Conservation (phyloP, 75 land plant species). For the Selaginella tamariscina region DNA sequence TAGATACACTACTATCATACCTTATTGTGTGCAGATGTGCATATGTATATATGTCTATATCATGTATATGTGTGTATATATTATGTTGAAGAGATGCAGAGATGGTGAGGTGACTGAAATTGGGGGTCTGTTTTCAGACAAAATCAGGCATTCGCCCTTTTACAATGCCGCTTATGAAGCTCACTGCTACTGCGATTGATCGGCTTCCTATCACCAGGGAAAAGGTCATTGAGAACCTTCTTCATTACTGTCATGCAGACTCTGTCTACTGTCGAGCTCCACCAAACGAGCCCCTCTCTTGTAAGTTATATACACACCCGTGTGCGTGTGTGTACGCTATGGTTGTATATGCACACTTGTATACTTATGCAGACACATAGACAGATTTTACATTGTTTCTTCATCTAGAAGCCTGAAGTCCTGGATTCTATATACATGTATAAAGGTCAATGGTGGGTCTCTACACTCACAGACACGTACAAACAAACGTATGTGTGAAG, state of each 20-base stretch:
- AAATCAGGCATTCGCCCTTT: slow-evolving; percentile 87
- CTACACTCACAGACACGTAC: too few species aligned
- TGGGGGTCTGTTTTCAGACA: slow-evolving; percentile 28
- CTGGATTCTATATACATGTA: too few species aligned
- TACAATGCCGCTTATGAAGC: slow-evolving; percentile 95
- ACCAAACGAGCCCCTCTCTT: not conserved
- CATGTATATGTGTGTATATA: not conserved
- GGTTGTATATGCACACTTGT: too few species aligned
- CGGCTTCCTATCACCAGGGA: slow-evolving; percentile 67
- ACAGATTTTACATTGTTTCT: not conserved
- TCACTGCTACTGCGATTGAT: slow-evolving; percentile 80
- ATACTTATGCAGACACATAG: not conserved
- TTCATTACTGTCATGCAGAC: slow-evolving; percentile 72
- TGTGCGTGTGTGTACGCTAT: too few species aligned
- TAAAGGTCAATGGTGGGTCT: too few species aligned
- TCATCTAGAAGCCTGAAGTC: too few species aligned
- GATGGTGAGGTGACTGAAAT: not conserved
- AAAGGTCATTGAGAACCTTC: slow-evolving; percentile 46
- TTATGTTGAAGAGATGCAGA: slow-evolving; percentile 7
- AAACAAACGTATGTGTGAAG: too few species aligned
- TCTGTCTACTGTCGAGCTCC: slow-evolving; percentile 58
- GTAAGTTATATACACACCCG: not conserved
- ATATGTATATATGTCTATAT: not conserved
- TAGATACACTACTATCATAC: too few species aligned
- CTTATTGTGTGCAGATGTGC: too few species aligned